Evolutionary conservation across 2,329 filamentous ascomycete species (phyloP), one percentile per base, ranked within the genome.

Genomic region (Xylariales sp.): DNA sequence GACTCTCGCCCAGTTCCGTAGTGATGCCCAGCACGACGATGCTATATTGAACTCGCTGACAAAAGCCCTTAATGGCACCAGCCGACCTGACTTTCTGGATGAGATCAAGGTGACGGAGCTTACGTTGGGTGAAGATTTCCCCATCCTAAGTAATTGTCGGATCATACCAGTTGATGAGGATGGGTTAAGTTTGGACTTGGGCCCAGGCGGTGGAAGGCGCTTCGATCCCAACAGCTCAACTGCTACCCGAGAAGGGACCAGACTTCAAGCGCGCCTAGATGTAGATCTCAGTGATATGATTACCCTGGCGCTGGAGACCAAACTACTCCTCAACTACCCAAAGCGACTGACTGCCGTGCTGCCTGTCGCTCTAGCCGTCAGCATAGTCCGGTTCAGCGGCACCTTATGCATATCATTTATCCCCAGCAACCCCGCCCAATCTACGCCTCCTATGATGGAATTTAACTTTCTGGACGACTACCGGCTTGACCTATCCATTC

Each of bases 111-210:
- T 98, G 38, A 95, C 90, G 3, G 91, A 98, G 63, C 81, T 98
- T 43, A 94, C 85, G 35, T 70, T 98, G 5, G 93, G 93, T 20
- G 93, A 98, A 53, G 93, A 98, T 53, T 98, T 97, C 48, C 93
- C 93, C 19, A 98, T 98, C 37, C 95, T 98, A 62, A 96, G 90
- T 68, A 98, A 98, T 61, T 97, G 93, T 56, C 81, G 93, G 42
- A 85, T 98, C 39, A 96, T 96, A 43, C 88, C 90, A 3, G 87
- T 96, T 0, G 83, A 88, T 52, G 86, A 91, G 50, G 84, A 90
- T 60, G 85, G 84, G 1, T 61, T 82, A 24, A 72, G 66, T 30
- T 66, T 83, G 24, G 72, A 69, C 14, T 57, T 57, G 6, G 46
- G 47, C 4, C 47, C 40, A 6, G 40, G 66, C 40, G 59, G 60